phyloP scores from a whole-genome alignment of 768 basidiomycete species.

The Lanmaoa rubissima region DNA sequence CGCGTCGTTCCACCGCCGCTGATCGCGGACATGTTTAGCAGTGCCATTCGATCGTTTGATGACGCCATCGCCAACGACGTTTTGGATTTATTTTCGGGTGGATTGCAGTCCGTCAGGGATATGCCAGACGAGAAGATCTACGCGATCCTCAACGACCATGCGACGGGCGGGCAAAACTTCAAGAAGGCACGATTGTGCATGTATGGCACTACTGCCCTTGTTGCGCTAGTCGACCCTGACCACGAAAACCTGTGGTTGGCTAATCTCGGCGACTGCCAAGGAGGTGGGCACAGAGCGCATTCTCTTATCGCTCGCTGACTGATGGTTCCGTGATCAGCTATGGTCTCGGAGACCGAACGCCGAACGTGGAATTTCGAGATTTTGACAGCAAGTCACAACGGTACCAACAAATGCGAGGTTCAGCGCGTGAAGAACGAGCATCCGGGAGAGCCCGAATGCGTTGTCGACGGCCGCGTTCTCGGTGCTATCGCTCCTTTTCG shows the following conservation, averaged over 20 bases:
- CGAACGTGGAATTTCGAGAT: conserved; percentile 59
- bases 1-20: conserved; percentile 44
- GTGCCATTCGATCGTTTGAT: conserved; percentile 60
- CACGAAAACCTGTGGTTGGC: conserved; percentile 74
- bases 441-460: conserved; percentile 67
- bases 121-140: conserved; percentile 58
- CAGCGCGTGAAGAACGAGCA: conserved; percentile 62
- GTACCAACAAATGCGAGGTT: conserved; percentile 63
- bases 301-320: conserved; percentile 2
- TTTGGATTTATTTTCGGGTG: conserved; percentile 56
- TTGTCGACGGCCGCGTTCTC: conserved; percentile 64
- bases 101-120: conserved; percentile 46
- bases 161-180: conserved; percentile 56
- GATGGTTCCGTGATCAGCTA: conserved; percentile 36
- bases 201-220: conserved; percentile 76
- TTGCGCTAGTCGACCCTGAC: conserved; percentile 69
- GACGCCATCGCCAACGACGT: conserved; percentile 67
- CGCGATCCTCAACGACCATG: conserved; percentile 62
- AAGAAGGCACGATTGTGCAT: conserved; percentile 68
- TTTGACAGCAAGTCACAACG: conserved; percentile 69
- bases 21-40: conserved; percentile 56
- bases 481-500: conserved; percentile 77
- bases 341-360: conserved; percentile 47
- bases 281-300: conserved; percentile 44
- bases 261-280: conserved; percentile 80